Evolutionary conservation across 2,329 filamentous ascomycete species (phyloP).

Genomic region (Hirsutella rhossiliensis): DNA sequence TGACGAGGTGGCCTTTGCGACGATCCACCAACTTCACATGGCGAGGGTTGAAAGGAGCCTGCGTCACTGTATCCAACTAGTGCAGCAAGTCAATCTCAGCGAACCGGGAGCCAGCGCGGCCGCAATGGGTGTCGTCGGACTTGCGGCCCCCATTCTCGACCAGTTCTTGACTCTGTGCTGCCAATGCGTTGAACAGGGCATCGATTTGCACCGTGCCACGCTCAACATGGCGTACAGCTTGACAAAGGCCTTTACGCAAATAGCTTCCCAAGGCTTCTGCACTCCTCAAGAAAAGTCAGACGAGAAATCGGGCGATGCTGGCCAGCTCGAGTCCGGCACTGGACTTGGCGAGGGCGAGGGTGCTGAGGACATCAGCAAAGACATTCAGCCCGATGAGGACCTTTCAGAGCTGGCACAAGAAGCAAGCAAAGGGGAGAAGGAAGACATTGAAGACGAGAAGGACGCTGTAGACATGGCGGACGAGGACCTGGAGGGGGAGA

Average conservation of each 20-base stretch:
- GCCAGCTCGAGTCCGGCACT: slow-evolving; percentile 81
- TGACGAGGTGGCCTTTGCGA: slow-evolving; percentile 36
- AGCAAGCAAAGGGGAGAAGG: slow-evolving; percentile 50
- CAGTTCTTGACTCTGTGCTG: slow-evolving; percentile 57
- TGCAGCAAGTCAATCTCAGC: slow-evolving; percentile 20
- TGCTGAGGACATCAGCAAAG: slow-evolving; percentile 95
- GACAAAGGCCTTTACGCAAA: slow-evolving; percentile 62
- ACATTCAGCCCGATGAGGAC: slow-evolving; percentile 88
- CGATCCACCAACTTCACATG: slow-evolving; percentile 48
- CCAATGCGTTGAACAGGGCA: slow-evolving; percentile 44
- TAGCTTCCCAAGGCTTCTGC: slow-evolving; percentile 82
- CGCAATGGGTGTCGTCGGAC: slow-evolving; percentile 17
- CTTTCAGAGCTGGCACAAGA: slow-evolving; percentile 84
- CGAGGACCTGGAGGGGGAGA: slow-evolving; percentile 80
- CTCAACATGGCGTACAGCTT: slow-evolving; percentile 67
- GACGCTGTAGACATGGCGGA: slow-evolving; percentile 88
- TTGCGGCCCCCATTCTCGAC: slow-evolving; percentile 53
- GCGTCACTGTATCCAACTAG: slow-evolving; percentile 21
- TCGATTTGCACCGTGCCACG: slow-evolving; percentile 55
- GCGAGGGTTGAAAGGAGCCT: slow-evolving; percentile 37
- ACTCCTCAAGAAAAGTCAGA: slow-evolving; percentile 72
- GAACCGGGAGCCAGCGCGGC: slow-evolving; percentile 14
- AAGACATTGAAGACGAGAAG: slow-evolving; percentile 65
- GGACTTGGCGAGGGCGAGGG: slow-evolving; percentile 92
- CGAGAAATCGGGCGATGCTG: slow-evolving; percentile 54